These are phyloP conservation scores for Brasilioporus rufonigricans DNA, from an alignment of 768 basidiomycete genomes.

Conservation along the genomic window DNA sequence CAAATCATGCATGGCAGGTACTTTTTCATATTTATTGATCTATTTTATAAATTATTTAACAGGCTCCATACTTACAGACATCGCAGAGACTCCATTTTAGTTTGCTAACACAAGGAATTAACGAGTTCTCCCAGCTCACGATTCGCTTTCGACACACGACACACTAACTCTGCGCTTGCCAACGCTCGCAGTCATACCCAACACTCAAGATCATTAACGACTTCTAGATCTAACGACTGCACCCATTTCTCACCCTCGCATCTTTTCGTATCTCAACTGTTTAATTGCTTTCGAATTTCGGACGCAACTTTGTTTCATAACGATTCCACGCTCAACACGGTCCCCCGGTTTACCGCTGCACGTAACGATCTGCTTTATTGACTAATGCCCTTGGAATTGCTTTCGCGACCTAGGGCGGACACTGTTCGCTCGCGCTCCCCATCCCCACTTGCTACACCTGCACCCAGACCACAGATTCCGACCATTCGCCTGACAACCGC, in stretches of 20 bases:
- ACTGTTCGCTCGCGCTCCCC: constrained; percentile 24
- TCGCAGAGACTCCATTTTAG: constrained; percentile 12
- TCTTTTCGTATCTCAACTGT: not conserved
- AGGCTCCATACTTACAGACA: not conserved
- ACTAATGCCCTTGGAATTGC: constrained; percentile 31
- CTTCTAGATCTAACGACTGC: constrained; percentile 24
- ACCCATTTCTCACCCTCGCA: not conserved
- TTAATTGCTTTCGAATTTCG: constrained; percentile 18
- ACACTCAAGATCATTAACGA: constrained; percentile 23
- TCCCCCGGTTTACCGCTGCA: constrained; percentile 15
- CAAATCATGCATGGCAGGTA: too few species aligned
- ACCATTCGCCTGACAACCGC: constrained; percentile 71
- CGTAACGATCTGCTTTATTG: constrained; percentile 25
- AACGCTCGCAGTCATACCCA: constrained; percentile 17
- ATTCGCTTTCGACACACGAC: constrained; percentile 16
- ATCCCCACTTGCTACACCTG: constrained; percentile 28
- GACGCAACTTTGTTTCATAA: constrained; percentile 23
- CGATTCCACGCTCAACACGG: constrained; percentile 22
- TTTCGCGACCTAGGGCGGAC: constrained; percentile 30
- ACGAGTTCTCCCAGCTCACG: constrained; percentile 27
- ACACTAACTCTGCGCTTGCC: constrained; percentile 12
- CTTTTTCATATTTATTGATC: too few species aligned
- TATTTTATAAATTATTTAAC: too few species aligned
- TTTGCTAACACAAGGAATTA: constrained; percentile 21
- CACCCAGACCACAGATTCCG: constrained; percentile 40